Evolutionary conservation across 257 asterid species (phyloP), one percentile per base, ranked within the genome.

Genomic region (Scutellaria galericulata): DNA sequence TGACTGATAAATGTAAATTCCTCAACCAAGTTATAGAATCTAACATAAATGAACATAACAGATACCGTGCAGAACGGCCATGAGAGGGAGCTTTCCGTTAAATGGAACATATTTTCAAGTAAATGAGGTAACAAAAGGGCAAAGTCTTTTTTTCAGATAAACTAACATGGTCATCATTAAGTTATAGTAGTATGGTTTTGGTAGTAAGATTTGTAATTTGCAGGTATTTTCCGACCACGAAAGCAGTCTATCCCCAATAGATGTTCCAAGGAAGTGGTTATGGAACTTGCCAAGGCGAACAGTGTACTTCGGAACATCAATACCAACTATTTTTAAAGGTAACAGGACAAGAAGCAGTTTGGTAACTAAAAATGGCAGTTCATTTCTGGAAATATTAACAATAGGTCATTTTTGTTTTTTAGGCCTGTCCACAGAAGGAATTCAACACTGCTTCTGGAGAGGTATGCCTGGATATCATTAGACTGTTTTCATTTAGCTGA

Each of bases 41-140:
- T 76, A 57, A 75, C 81, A 71, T 83, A 14, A 53, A 66, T 71
- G 72, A 50, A 66, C 69, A 61, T 78, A 66, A 78, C 88, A 95
- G 98, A 84, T 92, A 83, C 98, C 98, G 45, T 92, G 99, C 79
- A 90, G 99, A 86, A 94, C 98, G 73, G 99, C 98, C 70, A 94
- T 88, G 98, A 86, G 94, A 80, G 99, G 99, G 76, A 94, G 99
- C 84, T 94, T 94, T 85, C 99, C 99, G 6, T 86, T 94, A 54
- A 94, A 94, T 79, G 99, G 99, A 64, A 94, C 99, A 40, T 94
- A 94, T 76, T 94, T 94, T 68, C 99, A 94, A 89, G 99, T 94
- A 41, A 94, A 94, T 58, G 99, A 94, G 99, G 99, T 94, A 78
- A 60, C 12, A 61, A 55, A 46, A 73, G 48, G 39, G 54, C 67